phyloP scores from a whole-genome alignment of 352 stramenopile species.

The Phytophthora syringae region DNA sequence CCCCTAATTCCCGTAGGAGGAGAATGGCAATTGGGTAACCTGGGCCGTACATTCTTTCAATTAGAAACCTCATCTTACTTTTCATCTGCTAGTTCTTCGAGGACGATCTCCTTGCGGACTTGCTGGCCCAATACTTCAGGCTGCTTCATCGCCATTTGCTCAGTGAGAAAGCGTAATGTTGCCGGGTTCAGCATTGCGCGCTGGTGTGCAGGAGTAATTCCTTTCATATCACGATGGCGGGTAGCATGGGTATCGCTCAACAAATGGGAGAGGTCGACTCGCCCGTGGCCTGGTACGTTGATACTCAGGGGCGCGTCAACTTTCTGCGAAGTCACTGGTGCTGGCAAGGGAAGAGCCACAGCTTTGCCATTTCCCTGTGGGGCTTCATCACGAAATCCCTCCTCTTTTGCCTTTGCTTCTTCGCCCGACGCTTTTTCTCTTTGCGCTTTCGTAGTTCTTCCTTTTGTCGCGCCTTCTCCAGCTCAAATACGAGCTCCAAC shows the following conservation, averaged over 20 bases:
- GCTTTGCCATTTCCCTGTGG: constrained; percentile 18
- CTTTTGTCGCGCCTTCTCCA: constrained; percentile 74
- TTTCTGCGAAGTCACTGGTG: constrained; percentile 27
- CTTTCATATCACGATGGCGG: constrained; percentile 47
- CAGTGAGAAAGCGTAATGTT: constrained; percentile 60
- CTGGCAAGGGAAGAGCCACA: constrained; percentile 18
- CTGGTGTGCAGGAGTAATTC: constrained; percentile 23
- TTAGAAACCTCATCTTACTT: constrained; percentile 36
- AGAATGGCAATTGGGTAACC: neutral
- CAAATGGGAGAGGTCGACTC: constrained; percentile 56
- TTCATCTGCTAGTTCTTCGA: constrained; percentile 46
- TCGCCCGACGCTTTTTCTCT: constrained; percentile 60
- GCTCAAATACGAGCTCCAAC: constrained; percentile 65
- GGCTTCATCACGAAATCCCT: neutral
- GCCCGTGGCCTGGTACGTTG: constrained; percentile 50
- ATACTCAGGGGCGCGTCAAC: constrained; percentile 33
- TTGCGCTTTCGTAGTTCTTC: constrained; percentile 71
- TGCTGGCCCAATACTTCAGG: constrained; percentile 23
- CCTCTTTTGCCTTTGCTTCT: constrained; percentile 51
- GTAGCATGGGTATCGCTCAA: constrained; percentile 58
- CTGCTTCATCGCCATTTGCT: constrained; percentile 59
- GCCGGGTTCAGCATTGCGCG: constrained; percentile 63
- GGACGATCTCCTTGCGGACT: constrained; percentile 39
- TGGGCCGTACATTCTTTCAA: neutral
- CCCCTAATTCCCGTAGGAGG: neutral